A percentile compares a stretch with the other conserved stretches of the same genome.
phyloP scores from a whole-genome alignment of 2,329 filamentous ascomycete genomes.

The Podosphaera leucotricha region DNA sequence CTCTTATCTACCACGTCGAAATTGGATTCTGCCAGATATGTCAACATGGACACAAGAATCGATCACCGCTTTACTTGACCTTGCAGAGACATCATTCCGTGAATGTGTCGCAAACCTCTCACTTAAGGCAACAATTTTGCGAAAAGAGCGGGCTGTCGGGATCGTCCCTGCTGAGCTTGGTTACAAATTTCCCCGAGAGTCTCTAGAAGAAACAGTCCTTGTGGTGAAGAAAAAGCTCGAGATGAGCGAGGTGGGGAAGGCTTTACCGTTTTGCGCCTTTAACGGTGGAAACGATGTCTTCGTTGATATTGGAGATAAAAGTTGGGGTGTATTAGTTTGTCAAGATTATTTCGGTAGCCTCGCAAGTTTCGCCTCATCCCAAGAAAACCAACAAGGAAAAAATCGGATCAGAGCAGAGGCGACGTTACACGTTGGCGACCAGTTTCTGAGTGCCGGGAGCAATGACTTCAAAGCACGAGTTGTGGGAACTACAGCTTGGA shows the following conservation, averaged over 20 bases:
- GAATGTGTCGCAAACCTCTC: slow-evolving; percentile 63
- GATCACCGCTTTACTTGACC: slow-evolving; percentile 61
- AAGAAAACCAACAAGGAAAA: slow-evolving; percentile 2
- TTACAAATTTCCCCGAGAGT: slow-evolving; percentile 57
- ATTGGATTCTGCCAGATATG: slow-evolving; percentile 65
- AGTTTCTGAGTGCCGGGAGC: slow-evolving; percentile 82
- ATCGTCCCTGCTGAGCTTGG: slow-evolving; percentile 42
- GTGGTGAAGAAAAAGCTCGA: slow-evolving; percentile 86
- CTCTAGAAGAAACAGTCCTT: slow-evolving; percentile 84
- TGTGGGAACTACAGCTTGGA: slow-evolving; percentile 91
- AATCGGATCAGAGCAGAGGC: slow-evolving; percentile 41
- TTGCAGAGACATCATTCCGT: slow-evolving; percentile 62
- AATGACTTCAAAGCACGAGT: slow-evolving; percentile 93
- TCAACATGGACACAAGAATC: slow-evolving; percentile 50
- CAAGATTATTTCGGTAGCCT: slow-evolving; percentile 60
- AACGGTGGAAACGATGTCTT: slow-evolving; percentile 97
- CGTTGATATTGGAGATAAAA: slow-evolving; percentile 96
- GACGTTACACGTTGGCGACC: slow-evolving; percentile 86
- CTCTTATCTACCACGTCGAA: slow-evolving; percentile 35
- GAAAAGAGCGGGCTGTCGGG: slow-evolving; percentile 73
- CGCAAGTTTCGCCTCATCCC: slow-evolving; percentile 17
- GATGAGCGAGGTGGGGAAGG: slow-evolving; percentile 41
- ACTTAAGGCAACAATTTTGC: slow-evolving; percentile 55
- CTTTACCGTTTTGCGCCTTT: slow-evolving; percentile 85
- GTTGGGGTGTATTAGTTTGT: slow-evolving; percentile 79